phyloP scores from a whole-genome alignment of 2,329 filamentous ascomycete species.

The Pyricularia grisea region DNA sequence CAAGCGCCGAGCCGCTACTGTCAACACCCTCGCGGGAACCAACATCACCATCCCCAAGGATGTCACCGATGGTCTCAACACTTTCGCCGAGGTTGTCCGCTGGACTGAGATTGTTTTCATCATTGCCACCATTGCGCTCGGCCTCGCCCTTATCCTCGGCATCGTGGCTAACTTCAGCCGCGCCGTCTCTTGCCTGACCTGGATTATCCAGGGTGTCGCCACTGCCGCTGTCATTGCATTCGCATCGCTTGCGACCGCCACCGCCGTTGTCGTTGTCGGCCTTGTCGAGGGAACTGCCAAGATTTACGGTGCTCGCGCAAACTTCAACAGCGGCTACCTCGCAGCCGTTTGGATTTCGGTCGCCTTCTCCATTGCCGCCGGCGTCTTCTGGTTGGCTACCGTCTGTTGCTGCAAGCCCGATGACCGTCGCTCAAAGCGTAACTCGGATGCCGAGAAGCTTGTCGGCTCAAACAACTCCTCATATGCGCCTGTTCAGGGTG shows the following conservation, averaged over 20 bases:
- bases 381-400: constrained; percentile 85
- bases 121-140: constrained; percentile 60
- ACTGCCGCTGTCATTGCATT: constrained; percentile 45
- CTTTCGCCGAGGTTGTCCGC: constrained; percentile 64
- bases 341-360: constrained; percentile 69
- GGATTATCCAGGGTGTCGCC: constrained; percentile 61
- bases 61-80: constrained; percentile 57
- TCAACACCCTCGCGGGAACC: constrained; percentile 23
- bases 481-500: constrained; percentile 11
- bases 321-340: constrained; percentile 61
- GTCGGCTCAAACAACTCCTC: constrained; percentile 17
- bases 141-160: constrained; percentile 65
- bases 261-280: constrained; percentile 61
- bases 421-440: constrained; percentile 21
- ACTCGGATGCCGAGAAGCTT: constrained; percentile 37
- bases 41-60: constrained; percentile 58
- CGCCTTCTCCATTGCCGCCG: constrained; percentile 64
- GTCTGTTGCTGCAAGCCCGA: constrained; percentile 82
- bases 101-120: constrained; percentile 81
- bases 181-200: constrained; percentile 73
- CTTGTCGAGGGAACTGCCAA: constrained; percentile 58
- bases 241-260: constrained; percentile 64
- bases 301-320: constrained; percentile 60
- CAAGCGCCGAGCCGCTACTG: constrained; percentile 38
- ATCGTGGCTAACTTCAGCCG: constrained; percentile 77